Evolutionary conservation across 2,329 filamentous ascomycete genomes (phyloP), one percentile per base, ranked within the genome.

Genomic region (Cytospora leucostoma): DNA sequence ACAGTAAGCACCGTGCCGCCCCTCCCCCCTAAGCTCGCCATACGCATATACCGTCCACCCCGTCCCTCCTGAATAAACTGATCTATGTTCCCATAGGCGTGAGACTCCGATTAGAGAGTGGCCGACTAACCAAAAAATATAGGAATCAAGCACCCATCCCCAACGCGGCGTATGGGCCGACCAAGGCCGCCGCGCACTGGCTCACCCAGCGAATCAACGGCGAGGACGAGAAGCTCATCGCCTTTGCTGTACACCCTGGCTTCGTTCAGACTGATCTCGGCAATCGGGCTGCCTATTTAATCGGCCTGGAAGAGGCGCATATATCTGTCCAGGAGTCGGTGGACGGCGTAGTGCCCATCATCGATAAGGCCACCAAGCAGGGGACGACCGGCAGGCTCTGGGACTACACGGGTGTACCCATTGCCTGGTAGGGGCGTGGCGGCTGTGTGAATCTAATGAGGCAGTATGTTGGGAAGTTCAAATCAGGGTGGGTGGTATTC

Each of bases 151-250:
- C 63, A 0, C 58, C 68, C 0, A 54, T 76, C 1, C 72, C 75
- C 0, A 72, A 69, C 15, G 72, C 75, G 0, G 73, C 74, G 0
- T 83, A 85, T 64, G 81, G 77, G 0, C 68, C 77, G 1, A 75
- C 74, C 58, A 84, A 84, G 68, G 70, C 74, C 1, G 73, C 67
- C 7, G 65, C 69, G 13, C 70, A 73, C 61, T 76, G 72, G 72
- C 66, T 74, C 33, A 71, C 71, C 10, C 69, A 68, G 27, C 68
- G 71, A 27, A 72, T 77, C 15, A 68, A 72, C 54, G 67, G 67
- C 7, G 75, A 77, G 65, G 71, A 75, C 17, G 64, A 70, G 12
- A 71, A 72, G 65, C 64, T 80, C 11, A 71, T 72, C 11, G 65
- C 72, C 1, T 68, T 78, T 35, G 69, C 72, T 5, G 49, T 73